Conservation (phyloP, 2,329 filamentous ascomycete genomes). For the Harringtonia aguacate region DNA sequence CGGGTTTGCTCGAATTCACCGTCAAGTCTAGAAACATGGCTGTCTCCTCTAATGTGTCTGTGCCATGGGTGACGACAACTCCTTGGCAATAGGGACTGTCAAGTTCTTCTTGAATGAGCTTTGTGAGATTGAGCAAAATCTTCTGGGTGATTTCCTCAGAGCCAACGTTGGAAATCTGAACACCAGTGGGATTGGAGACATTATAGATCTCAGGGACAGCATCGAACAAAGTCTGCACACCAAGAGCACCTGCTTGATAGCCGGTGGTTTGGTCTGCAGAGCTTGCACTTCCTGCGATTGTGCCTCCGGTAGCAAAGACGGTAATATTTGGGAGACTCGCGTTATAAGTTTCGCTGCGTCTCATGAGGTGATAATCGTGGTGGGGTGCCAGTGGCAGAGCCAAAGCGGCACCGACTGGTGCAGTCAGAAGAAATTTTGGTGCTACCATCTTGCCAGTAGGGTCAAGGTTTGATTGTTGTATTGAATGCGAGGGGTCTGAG, state of each 20-base stretch:
- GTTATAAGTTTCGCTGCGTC: no score
- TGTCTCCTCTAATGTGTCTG: constrained; percentile 53
- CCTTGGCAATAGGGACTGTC: constrained; percentile 30
- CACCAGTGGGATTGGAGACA: constrained; percentile 41
- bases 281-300: constrained; percentile 43
- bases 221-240: constrained; percentile 38
- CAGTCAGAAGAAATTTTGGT: no score
- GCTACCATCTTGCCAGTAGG: no score
- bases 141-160: constrained; percentile 35
- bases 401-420: no score
- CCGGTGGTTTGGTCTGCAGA: constrained; percentile 34
- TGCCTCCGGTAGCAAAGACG: constrained; percentile 47
- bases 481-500: no score
- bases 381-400: no score
- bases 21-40: constrained; percentile 53
- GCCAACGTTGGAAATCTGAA: constrained; percentile 39
- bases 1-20: constrained; percentile 44
- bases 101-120: constrained; percentile 36
- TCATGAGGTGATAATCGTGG: no score
- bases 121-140: constrained; percentile 35
- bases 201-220: constrained; percentile 44
- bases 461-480: no score
- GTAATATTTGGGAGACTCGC: constrained; percentile 40
- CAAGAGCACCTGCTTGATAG: constrained; percentile 29
- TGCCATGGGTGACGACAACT: constrained; percentile 53